phyloP scores from a whole-genome alignment of 495 filamentous ascomycete species.

The Alectoria sarmentosa region DNA sequence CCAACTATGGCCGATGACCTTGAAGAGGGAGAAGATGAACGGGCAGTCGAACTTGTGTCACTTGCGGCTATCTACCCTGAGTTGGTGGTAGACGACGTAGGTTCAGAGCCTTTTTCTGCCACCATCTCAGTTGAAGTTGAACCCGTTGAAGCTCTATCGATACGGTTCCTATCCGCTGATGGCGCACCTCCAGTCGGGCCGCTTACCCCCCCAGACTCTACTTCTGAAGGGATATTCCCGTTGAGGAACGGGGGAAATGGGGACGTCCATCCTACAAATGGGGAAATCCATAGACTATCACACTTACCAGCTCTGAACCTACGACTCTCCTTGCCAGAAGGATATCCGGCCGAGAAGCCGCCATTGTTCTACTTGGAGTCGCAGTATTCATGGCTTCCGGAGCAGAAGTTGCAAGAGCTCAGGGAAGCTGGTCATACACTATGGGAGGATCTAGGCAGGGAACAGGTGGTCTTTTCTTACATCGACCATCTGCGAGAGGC shows the following conservation, averaged over 20 bases:
- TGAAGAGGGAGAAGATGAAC: conserved; percentile 53
- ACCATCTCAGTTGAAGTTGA: conserved; percentile 66
- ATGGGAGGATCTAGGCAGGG: conserved; percentile 78
- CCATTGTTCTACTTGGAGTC: conserved; percentile 62
- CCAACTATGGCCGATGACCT: conserved; percentile 30
- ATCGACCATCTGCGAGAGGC: conserved; percentile 82
- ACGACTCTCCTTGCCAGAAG: conserved; percentile 59
- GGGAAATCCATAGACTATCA: conserved; percentile 57
- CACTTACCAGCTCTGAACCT: conserved; percentile 72
- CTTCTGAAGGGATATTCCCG: conserved; percentile 29
- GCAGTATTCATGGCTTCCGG: conserved; percentile 63
- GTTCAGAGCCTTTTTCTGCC: conserved; percentile 50
- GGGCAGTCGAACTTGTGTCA: conserved; percentile 73
- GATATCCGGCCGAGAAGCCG: conserved; percentile 64
- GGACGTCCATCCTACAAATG: conserved; percentile 24
- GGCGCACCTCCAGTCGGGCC: conserved; percentile 30
- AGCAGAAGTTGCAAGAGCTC: conserved; percentile 48
- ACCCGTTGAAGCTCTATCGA: conserved; percentile 58
- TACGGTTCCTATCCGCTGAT: conserved; percentile 56
- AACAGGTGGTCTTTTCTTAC: conserved; percentile 73
- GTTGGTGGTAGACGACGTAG: conserved; percentile 45
- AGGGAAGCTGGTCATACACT: conserved; percentile 52
- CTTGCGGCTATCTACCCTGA: conserved; percentile 88
- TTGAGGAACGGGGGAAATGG: conserved; percentile 23
- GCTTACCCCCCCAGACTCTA: conserved; percentile 42